Base-by-base conservation (phyloP, 768 basidiomycete species). In the Chalciporus pseudorubinellus region DNA sequence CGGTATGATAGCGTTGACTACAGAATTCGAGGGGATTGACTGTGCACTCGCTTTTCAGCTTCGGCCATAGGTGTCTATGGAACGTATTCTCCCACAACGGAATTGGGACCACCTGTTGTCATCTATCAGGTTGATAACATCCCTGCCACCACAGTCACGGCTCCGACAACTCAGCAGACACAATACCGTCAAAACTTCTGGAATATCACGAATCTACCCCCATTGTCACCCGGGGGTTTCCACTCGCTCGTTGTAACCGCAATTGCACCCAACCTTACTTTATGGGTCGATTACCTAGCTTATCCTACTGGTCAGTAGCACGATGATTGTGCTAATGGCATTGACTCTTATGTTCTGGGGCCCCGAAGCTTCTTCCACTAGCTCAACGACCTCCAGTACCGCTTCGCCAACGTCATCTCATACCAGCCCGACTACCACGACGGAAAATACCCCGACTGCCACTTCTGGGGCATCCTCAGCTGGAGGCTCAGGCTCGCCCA, bases 11-110 rank as follows among this genome's bases (percentile, higher is more conserved):
- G 21, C 39, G 13, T 16, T 36, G 34, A 36, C n/a, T 8, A n/a
- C 34, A 16, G 4, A 36, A 36, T 36, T 16, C 34, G n/a, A 16
- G 29, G 7, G 41, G 19, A 29, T 31, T 18, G 18, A 44, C 13
- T 33, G 31, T 44, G 20, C 21, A 6, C 22, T 44, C 29, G 41
- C 31, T 14, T 43, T 36, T 39, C 18, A 56, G 54, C 52, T 19
- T 56, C 39, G n/a, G 39, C 34, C 21, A 53, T 53, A 31, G 22
- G 26, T 39, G 34, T 55, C 19, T 43, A 36, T 12, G 47, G 41
- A 43, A 49, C 51, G 16, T 22, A 19, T 38, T 13, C 31, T 7
- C 14, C 44, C 44, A 21, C 18, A 11, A 26, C 34, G 21, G 29
- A n/a, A 10, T 44, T n/a, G 5, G 51, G 18, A 26, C 52, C 51